These are phyloP conservation scores for Eurotiales sp. DNA, from an alignment of 2,329 filamentous ascomycete species.

Conservation along the genomic window DNA sequence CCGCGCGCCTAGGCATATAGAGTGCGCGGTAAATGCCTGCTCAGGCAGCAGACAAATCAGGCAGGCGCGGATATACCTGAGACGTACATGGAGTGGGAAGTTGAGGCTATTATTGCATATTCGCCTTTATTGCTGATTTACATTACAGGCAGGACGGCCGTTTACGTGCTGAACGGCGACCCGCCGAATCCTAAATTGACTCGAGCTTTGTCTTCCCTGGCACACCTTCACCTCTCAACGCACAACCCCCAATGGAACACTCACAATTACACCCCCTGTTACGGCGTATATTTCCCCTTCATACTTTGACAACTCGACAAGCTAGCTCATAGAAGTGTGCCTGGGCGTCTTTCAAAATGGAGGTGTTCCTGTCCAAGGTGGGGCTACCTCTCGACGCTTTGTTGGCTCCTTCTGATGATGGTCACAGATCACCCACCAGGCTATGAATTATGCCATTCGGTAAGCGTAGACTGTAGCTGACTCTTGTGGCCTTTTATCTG, in stretches of 20 bases:
- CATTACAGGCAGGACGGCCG: too few relatives aligned
- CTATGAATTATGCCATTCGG: slow-evolving; percentile 87
- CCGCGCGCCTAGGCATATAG: not conserved
- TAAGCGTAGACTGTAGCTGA: slow-evolving; percentile 17
- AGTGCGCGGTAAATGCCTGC: not conserved
- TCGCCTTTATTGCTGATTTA: too few relatives aligned
- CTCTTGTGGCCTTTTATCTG: not conserved
- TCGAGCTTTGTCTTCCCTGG: not conserved
- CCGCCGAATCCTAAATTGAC: not conserved
- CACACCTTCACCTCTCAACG: too few relatives aligned
- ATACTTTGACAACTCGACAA: not conserved
- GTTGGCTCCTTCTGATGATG: not conserved
- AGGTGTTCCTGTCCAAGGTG: slow-evolving; percentile 62
- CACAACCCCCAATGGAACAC: too few relatives aligned
- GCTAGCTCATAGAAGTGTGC: too few relatives aligned
- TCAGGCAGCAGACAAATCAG: not conserved
- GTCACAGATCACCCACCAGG: slow-evolving; percentile 64
- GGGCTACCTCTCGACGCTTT: slow-evolving; percentile 5
- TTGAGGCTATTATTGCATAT: too few relatives aligned
- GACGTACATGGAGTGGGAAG: too few relatives aligned
- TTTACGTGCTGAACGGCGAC: too few relatives aligned
- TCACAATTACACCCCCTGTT: too few relatives aligned
- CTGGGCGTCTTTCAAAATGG: slow-evolving; percentile 56
- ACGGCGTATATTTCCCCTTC: too few relatives aligned
- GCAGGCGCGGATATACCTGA: too few relatives aligned